Evolutionary conservation across 108 stramenopile genomes (phyloP).

Genomic region (Aurantiochytrium sp.): DNA sequence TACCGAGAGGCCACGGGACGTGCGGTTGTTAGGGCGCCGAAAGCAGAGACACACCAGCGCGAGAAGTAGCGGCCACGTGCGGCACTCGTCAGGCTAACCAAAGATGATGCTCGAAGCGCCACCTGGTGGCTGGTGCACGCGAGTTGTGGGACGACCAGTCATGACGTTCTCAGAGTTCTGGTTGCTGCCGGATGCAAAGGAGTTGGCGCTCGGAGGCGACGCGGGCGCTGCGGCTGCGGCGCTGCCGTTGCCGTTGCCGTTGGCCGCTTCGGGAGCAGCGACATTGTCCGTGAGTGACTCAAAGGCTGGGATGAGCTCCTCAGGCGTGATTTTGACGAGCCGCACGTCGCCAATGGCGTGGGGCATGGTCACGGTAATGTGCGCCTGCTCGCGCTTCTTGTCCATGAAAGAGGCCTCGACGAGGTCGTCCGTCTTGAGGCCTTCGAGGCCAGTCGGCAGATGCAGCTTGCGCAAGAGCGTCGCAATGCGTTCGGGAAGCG

Average conservation of each 20-base stretch:
- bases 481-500: background rate
- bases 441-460: background rate
- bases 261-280: background rate
- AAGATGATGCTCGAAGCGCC: slow-evolving; percentile 26
- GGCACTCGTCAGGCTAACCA: no score
- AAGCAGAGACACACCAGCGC: no score
- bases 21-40: no score
- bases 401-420: slow-evolving; percentile 27
- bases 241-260: background rate
- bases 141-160: background rate
- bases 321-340: background rate
- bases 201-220: slow-evolving; percentile 10
- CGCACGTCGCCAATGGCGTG: background rate
- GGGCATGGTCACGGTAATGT: slow-evolving; percentile 12
- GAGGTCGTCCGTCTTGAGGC: background rate
- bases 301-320: slow-evolving; percentile 23
- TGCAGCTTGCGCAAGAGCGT: background rate
- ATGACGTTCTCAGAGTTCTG: background rate
- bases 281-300: background rate
- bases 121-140: slow-evolving; percentile 6
- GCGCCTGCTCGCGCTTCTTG: slow-evolving; percentile 26
- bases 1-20: no score
- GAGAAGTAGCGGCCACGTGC: no score
- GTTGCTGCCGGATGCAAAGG: background rate
- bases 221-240: background rate